phyloP scores from a whole-genome alignment of 2,329 filamentous ascomycete genomes.

The Colletotrichum truncatum region DNA sequence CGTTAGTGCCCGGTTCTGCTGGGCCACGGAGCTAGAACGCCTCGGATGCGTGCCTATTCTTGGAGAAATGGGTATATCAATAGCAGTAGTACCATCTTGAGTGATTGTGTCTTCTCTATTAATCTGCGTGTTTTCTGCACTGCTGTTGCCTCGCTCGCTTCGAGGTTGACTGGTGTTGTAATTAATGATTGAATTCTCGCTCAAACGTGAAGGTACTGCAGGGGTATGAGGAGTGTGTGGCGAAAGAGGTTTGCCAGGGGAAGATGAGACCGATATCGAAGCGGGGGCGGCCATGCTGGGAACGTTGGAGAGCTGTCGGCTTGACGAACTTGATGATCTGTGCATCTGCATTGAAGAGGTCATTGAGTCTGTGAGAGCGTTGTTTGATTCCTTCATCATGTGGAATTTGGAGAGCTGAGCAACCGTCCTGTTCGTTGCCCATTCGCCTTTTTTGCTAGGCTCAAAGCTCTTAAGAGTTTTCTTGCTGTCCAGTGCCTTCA shows the following conservation, averaged over 20 bases:
- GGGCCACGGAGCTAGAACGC: conserved; percentile 75
- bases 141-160: conserved; percentile 36
- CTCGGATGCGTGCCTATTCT: conserved; percentile 64
- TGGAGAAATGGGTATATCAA: conserved; percentile 79
- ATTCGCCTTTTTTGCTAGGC: conserved; percentile 71
- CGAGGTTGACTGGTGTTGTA: conserved; percentile 53
- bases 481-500: conserved; percentile 87
- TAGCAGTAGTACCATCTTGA: conserved; percentile 68
- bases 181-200: conserved; percentile 86
- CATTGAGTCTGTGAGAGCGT: conserved; percentile 90
- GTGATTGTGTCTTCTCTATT: conserved; percentile 50
- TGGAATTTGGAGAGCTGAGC: conserved; percentile 88
- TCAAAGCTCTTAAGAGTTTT: conserved; percentile 88
- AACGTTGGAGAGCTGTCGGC: conserved; percentile 66
- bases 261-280: conserved; percentile 85
- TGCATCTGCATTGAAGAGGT: conserved; percentile 88
- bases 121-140: conserved; percentile 37
- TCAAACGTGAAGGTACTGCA: conserved; percentile 91
- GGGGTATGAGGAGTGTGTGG: conserved; percentile 93
- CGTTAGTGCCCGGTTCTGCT: conserved; percentile 63
- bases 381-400: conserved; percentile 88
- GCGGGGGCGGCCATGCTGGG: conserved; percentile 76
- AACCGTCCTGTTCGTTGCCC: conserved; percentile 77
- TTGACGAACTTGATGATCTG: conserved; percentile 80
- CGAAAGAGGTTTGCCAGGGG: conserved; percentile 88